Conservation (phyloP, 129 eudicot species). For the Helianthus annuus region DNA sequence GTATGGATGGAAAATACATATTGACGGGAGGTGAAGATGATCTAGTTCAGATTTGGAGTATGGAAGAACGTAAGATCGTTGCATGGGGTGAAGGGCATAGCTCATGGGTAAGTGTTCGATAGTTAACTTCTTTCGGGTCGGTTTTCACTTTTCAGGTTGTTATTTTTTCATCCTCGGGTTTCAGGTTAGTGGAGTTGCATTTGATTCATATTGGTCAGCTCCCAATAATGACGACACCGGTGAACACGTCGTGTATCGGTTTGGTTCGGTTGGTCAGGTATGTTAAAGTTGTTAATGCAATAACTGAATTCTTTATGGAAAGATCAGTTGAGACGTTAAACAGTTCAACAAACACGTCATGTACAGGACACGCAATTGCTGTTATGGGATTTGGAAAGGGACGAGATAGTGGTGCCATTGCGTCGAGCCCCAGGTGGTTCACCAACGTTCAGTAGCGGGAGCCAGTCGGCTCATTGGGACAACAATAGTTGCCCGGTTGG, state of each 20-base stretch:
- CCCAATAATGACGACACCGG: slow-evolving; percentile 77
- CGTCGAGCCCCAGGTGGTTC: slow-evolving; percentile 89
- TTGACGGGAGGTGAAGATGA: slow-evolving; percentile 98
- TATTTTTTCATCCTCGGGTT: neutral
- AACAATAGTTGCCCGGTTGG: slow-evolving; percentile 52
- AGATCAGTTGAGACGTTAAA: no score
- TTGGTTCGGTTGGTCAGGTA: slow-evolving; percentile 99
- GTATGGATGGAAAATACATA: slow-evolving; percentile 92
- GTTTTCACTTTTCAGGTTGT: neutral
- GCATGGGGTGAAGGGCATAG: slow-evolving; percentile 99
- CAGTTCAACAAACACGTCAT: neutral
- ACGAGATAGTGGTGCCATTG: slow-evolving; percentile 83
- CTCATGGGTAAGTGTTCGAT: slow-evolving; percentile 69
- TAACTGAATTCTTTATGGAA: neutral
- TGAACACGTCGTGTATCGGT: slow-evolving; percentile 79
- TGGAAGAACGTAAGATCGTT: slow-evolving; percentile 91
- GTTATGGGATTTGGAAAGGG: slow-evolving; percentile 90
- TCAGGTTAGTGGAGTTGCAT: slow-evolving; percentile 99
- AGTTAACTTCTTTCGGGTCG: no score
- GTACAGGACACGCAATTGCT: slow-evolving; percentile 82
- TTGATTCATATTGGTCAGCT: slow-evolving; percentile 91
- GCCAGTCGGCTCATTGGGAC: slow-evolving; percentile 92
- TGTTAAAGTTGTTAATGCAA: neutral
- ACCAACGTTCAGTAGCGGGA: slow-evolving; percentile 79
- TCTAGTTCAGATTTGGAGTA: slow-evolving; percentile 97